Conservation (phyloP, 1,139 yeast species). For the Kurtzmaniella quercitrusa region DNA sequence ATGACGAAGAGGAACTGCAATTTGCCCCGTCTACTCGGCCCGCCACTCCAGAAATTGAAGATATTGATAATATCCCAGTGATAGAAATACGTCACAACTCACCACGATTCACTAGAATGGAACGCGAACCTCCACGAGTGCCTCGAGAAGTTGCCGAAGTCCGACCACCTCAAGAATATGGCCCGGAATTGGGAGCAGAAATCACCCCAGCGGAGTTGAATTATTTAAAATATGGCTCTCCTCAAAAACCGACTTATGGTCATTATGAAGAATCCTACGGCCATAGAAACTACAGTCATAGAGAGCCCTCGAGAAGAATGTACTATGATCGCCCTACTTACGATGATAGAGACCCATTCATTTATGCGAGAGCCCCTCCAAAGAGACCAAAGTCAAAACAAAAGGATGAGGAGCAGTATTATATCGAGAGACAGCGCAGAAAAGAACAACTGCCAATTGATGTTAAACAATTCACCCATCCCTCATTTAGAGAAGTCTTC, state of each 20-base stretch:
- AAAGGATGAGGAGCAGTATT: slow-evolving; percentile 23
- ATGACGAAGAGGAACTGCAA: slow-evolving; percentile 1
- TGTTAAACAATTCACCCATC: slow-evolving; percentile 39
- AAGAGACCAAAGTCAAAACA: slow-evolving; percentile 5
- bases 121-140: background rate
- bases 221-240: background rate
- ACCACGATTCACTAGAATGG: background rate
- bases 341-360: background rate
- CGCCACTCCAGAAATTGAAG: background rate
- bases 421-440: slow-evolving; percentile 34
- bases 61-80: background rate
- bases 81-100: background rate
- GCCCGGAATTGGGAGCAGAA: slow-evolving; percentile 1
- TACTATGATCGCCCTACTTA: background rate
- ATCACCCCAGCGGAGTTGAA: slow-evolving; percentile 2
- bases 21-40: background rate
- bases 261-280: background rate
- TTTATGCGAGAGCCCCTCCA: background rate
- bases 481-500: slow-evolving; percentile 40
- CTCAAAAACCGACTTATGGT: background rate
- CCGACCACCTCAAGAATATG: background rate
- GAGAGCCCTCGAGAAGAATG: background rate
- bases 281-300: background rate
- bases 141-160: slow-evolving; percentile 1
- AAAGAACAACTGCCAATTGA: slow-evolving; percentile 31